phyloP scores from a whole-genome alignment of 2,329 filamentous ascomycete genomes.

The Clarireedia paspali region DNA sequence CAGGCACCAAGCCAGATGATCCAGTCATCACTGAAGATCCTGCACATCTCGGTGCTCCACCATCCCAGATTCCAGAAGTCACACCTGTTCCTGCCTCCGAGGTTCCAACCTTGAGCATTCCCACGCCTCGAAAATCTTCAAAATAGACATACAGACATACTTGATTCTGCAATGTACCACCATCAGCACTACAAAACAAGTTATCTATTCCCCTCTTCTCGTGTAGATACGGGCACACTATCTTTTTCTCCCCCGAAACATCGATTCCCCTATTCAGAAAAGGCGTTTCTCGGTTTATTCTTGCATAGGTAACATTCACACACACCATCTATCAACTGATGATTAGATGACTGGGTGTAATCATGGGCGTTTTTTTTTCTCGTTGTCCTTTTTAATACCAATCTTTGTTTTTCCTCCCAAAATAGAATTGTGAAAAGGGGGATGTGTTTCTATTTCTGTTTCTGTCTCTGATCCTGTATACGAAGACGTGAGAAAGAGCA shows the following conservation, averaged over 20 bases:
- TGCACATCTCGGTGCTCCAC: slow-evolving; percentile 18
- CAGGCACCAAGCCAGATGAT: slow-evolving; percentile 40
- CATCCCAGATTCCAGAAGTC: slow-evolving; percentile 24
- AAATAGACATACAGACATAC: neutral
- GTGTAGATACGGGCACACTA: neutral
- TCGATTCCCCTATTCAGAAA: neutral
- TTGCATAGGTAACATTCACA: neutral
- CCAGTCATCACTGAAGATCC: slow-evolving; percentile 37
- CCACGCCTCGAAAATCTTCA: neutral
- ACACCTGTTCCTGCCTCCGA: slow-evolving; percentile 12
- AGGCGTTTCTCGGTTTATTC: neutral
- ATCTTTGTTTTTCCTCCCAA: neutral
- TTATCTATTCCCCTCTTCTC: neutral
- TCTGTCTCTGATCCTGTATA: neutral
- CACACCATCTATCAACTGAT: too few relatives aligned
- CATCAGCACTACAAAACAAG: neutral
- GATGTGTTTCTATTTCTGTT: neutral
- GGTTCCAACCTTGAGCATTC: slow-evolving; percentile 2
- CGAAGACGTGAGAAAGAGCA: neutral
- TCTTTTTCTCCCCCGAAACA: neutral
- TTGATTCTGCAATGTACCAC: neutral
- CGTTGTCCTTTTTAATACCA: neutral
- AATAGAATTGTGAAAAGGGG: neutral
- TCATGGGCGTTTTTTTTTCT: too few relatives aligned
- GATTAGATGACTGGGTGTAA: neutral